Conservation (phyloP, 2,329 filamentous ascomycete genomes). For the Ascochyta lentis region DNA sequence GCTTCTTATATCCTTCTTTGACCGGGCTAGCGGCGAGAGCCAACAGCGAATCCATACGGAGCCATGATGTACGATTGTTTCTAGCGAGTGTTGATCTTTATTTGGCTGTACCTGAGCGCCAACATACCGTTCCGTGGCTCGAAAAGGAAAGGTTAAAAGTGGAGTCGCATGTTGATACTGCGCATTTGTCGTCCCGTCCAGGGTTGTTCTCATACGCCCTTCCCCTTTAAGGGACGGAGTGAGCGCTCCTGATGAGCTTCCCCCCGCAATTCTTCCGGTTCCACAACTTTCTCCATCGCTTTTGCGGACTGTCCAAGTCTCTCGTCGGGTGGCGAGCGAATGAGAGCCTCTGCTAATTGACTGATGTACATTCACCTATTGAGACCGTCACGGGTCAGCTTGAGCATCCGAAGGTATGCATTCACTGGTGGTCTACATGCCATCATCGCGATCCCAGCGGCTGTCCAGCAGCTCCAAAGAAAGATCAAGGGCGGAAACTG, state of each 20-base stretch:
- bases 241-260: slow-evolving; percentile 11
- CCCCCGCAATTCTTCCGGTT: slow-evolving; percentile 12
- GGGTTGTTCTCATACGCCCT: slow-evolving; percentile 1
- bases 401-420: not conserved
- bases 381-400: not conserved
- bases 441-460: not conserved
- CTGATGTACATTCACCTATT: not conserved
- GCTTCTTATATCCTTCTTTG: slow-evolving; percentile 9
- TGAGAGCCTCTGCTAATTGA: not conserved
- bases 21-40: slow-evolving; percentile 6
- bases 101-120: not conserved
- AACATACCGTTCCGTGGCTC: slow-evolving; percentile 3
- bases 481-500: not conserved
- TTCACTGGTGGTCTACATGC: not conserved
- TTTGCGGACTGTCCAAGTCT: not conserved
- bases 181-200: not conserved
- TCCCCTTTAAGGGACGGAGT: slow-evolving; percentile 9
- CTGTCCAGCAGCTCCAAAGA: not conserved
- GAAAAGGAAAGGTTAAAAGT: not conserved
- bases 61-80: not conserved
- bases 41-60: not conserved
- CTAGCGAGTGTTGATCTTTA: slow-evolving; percentile 1
- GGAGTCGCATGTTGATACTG: not conserved
- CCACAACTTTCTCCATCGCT: not conserved
- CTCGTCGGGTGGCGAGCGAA: not conserved